Evolutionary conservation across 2,329 filamentous ascomycete genomes (phyloP), one percentile per base, ranked within the genome.

Genomic region (Fusarium sp.): DNA sequence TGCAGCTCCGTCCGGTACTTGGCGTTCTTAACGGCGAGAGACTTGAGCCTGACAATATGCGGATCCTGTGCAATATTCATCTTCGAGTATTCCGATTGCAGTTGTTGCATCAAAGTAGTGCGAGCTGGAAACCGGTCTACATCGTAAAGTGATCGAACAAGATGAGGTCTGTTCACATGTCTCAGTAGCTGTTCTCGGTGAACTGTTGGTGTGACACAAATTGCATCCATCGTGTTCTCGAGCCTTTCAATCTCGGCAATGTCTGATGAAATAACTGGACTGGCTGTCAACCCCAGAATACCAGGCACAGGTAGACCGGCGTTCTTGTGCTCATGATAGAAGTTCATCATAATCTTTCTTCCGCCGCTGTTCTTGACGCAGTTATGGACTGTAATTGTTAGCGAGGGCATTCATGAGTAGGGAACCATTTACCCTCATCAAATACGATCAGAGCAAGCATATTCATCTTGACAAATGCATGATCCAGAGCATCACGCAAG

Each of bases 271-370:
- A 90, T 88, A 5, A 92, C 85, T 0, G 93, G 93, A 63, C 91
- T 96, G 1, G 94, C 94, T 8, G 91, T 94, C 23, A 97, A 81
- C 0, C 93, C 94, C 7, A 97, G 81, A 26, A 97, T 89, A 20
- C 83, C 82, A 0, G 94, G 94, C 2, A 87, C 76, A 0, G 71
- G 47, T 0, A 75, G 61, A 0, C 81, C 82, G 3, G 56, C 65
- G 0, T 53, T 65, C 49, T 82, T 83, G 19, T 75, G 77, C 26
- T 81, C 79, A 63, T 88, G 86, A 71, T 96, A 97, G 68, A 91
- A 90, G 28, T 88, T 80, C 26, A 78, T 80, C 91, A 97, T 95
- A 32, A 97, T 90, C 38, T 81, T 85, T 56, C 89, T 89, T 12
- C 89, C 88, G 0, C 91, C 83, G 67, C 89, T 85, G 2, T 86